A percentile compares a stretch with the other conserved stretches of the same genome.
These are phyloP conservation scores for Vigna nakashimae DNA, from an alignment of 306 rosid species.

Conservation along the genomic window DNA sequence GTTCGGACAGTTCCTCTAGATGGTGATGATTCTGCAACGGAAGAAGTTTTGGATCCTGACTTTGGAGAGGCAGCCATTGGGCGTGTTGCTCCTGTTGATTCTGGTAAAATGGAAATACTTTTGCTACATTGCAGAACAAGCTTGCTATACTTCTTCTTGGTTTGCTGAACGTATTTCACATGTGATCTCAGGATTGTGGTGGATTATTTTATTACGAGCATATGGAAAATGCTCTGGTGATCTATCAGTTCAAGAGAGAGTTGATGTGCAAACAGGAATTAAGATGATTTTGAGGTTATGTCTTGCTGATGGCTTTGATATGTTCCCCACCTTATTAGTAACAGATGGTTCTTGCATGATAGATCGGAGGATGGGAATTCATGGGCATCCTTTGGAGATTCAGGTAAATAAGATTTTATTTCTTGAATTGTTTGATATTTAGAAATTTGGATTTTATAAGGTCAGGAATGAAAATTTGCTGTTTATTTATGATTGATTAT, in stretches of 20 bases:
- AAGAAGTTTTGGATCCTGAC: conserved; percentile 93
- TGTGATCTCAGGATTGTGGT: conserved; percentile 76
- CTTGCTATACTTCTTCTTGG: conserved; percentile 24
- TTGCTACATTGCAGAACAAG: conserved; percentile 9
- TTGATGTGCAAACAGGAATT: conserved; percentile 94
- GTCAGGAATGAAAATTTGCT: conserved; percentile 26
- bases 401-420: conserved; percentile 58
- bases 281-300: conserved; percentile 85
- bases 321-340: conserved; percentile 88
- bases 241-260: conserved; percentile 83
- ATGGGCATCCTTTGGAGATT: conserved; percentile 91
- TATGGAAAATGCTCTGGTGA: conserved; percentile 89
- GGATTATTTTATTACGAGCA: conserved; percentile 88
- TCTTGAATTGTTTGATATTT: conserved; percentile 26
- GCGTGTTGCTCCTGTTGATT: conserved; percentile 94
- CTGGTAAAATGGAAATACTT: conserved; percentile 57
- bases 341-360: conserved; percentile 95
- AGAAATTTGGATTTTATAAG: conserved; percentile 3
- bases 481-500: conserved; percentile 14
- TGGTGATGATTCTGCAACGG: conserved; percentile 79
- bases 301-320: conserved; percentile 92
- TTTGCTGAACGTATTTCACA: conserved; percentile 34
- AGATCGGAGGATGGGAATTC: conserved; percentile 95
- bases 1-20: conserved; percentile 85
- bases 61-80: conserved; percentile 97